Percentiles rank a stretch among this genome's conserved stretches.
These are phyloP conservation scores for Lasiodiplodia citricola DNA, from an alignment of 2,329 filamentous ascomycete genomes.

Conservation along the genomic window DNA sequence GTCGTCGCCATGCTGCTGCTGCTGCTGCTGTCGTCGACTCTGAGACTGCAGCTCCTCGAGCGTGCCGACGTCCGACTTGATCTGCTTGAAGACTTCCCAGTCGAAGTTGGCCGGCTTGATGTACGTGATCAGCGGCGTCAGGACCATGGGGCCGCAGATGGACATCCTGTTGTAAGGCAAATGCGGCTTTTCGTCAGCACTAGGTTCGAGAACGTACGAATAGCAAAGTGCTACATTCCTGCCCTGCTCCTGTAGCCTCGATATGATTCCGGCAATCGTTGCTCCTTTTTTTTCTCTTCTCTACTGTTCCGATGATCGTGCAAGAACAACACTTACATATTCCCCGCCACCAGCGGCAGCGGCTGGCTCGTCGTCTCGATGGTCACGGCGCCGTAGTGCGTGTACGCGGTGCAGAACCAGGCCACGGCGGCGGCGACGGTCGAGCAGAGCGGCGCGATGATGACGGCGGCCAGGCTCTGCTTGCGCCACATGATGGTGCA, in stretches of 20 bases:
- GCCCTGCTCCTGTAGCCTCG: no score
- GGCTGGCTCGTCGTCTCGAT: constrained; percentile 38
- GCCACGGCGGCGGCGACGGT: constrained; percentile 56
- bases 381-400: constrained; percentile 41
- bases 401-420: constrained; percentile 44
- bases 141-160: constrained; percentile 21
- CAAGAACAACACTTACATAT: constrained; percentile 27
- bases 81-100: constrained; percentile 45
- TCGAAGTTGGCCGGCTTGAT: constrained; percentile 51
- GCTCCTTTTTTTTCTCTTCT: background rate
- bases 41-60: constrained; percentile 13
- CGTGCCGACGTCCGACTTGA: constrained; percentile 21
- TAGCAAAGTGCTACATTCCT: no score
- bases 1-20: background rate
- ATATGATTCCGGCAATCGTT: no score
- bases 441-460: constrained; percentile 57
- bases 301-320: no score
- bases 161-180: constrained; percentile 1
- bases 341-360: constrained; percentile 30
- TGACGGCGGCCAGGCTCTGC: constrained; percentile 54
- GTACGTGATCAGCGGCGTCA: constrained; percentile 47
- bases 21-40: background rate
- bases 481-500: constrained; percentile 46
- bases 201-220: background rate
- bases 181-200: constrained; percentile 19